These are phyloP conservation scores for Rhizopogon vinicolor DNA, from an alignment of 768 basidiomycete genomes.

Conservation along the genomic window DNA sequence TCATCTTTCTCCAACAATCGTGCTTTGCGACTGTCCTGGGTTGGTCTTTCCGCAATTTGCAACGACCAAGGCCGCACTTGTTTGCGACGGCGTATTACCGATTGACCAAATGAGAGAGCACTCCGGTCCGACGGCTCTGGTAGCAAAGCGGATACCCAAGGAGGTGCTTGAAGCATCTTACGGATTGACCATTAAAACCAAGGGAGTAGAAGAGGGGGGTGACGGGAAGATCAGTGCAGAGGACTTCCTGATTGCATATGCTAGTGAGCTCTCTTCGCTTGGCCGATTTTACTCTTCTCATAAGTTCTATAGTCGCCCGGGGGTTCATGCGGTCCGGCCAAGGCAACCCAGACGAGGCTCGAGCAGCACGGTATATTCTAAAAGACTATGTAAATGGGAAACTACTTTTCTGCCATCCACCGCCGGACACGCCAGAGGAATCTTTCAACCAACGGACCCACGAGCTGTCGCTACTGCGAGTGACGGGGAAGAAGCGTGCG, in stretches of 20 bases:
- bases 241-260: conserved; percentile 83
- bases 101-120: conserved; percentile 97
- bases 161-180: conserved; percentile 87
- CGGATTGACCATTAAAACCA: conserved; percentile 70
- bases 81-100: conserved; percentile 94
- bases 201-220: conserved; percentile 76
- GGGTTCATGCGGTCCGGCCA: conserved; percentile 92
- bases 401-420: conserved; percentile 84
- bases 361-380: conserved; percentile 85
- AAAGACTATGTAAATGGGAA: conserved; percentile 98
- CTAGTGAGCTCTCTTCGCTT: conserved; percentile 58
- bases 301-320: conserved; percentile 65
- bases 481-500: conserved; percentile 80
- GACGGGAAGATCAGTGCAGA: conserved; percentile 70
- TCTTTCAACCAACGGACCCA: conserved; percentile 75
- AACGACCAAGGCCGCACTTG: conserved; percentile 91
- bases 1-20: conserved; percentile 80
- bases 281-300: conserved; percentile 11
- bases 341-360: conserved; percentile 96
- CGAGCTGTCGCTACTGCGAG: conserved; percentile 51
- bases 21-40: conserved; percentile 96
- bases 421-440: conserved; percentile 63
- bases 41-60: conserved; percentile 98
- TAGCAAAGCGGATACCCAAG: conserved; percentile 75
- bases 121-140: conserved; percentile 75